These are phyloP conservation scores for Crithidia bombi DNA, from an alignment of 208 protist species.

Conservation along the genomic window DNA sequence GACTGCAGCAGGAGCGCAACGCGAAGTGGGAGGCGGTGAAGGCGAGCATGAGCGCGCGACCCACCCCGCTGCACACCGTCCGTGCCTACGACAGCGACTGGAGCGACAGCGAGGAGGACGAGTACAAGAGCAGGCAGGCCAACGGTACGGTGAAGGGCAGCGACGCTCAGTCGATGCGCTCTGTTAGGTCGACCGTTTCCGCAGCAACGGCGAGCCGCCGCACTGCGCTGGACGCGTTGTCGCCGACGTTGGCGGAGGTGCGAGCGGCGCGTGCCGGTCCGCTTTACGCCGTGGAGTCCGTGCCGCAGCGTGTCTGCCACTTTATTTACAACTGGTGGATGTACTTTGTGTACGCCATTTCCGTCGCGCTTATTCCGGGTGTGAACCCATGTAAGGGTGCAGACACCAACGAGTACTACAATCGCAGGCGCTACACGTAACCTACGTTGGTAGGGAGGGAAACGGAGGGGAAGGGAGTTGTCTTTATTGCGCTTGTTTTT, in stretches of 20 bases:
- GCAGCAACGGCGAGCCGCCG: background rate
- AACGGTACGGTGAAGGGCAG: background rate
- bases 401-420: slow-evolving; percentile 37
- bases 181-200: background rate
- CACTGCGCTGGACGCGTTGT: slow-evolving; percentile 11
- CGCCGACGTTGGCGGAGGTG: slow-evolving; percentile 30
- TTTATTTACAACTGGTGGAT: slow-evolving; percentile 55
- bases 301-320: slow-evolving; percentile 36
- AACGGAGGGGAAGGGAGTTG: background rate
- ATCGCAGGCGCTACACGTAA: slow-evolving; percentile 33
- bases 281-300: slow-evolving; percentile 18
- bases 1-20: slow-evolving; percentile 29
- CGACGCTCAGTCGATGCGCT: slow-evolving; percentile 8
- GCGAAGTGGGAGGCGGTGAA: slow-evolving; percentile 43
- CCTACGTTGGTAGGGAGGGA: background rate
- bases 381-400: slow-evolving; percentile 18
- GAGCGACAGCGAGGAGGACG: slow-evolving; percentile 28
- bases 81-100: slow-evolving; percentile 33
- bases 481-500: background rate
- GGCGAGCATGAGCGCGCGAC: slow-evolving; percentile 35
- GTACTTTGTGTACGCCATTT: slow-evolving; percentile 41
- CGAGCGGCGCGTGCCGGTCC: slow-evolving; percentile 19
- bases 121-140: slow-evolving; percentile 6
- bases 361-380: slow-evolving; percentile 20
- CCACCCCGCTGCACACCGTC: slow-evolving; percentile 16